Evolutionary conservation across 1,284 basidiomycete species (phyloP).

Genomic region (Phylloboletellus chloephorus): DNA sequence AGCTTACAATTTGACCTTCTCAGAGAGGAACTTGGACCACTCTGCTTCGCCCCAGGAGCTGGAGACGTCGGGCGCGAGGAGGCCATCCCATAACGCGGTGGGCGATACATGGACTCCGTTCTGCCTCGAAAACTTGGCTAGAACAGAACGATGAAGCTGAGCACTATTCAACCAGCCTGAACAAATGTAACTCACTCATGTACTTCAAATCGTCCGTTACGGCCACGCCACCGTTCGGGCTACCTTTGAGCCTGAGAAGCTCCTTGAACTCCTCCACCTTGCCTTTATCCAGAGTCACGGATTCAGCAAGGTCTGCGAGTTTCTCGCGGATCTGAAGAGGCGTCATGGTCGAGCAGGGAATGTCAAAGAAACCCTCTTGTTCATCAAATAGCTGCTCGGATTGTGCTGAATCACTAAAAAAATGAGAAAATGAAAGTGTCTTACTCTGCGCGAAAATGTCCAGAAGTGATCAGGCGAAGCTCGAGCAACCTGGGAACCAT

Average conservation of each 20-base stretch:
- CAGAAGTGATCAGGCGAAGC: constrained; percentile 75
- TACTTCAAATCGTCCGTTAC: constrained; percentile 87
- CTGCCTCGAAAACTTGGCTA: constrained; percentile 86
- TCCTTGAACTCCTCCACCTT: constrained; percentile 52
- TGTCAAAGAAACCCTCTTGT: constrained; percentile 77
- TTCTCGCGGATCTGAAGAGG: constrained; percentile 72
- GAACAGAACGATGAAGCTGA: neutral
- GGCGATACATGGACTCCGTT: constrained; percentile 92
- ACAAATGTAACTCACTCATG: constrained; percentile 48
- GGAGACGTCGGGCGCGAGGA: constrained; percentile 74
- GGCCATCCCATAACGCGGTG: constrained; percentile 81
- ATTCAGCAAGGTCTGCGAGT: constrained; percentile 55
- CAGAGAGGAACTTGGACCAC: constrained; percentile 78
- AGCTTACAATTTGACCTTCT: constrained; percentile 47
- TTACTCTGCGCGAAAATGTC: constrained; percentile 64
- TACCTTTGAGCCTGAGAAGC: constrained; percentile 57
- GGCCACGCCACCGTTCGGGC: constrained; percentile 68
- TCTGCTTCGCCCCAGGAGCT: constrained; percentile 81
- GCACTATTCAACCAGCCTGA: neutral
- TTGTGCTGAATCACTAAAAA: constrained; percentile 1
- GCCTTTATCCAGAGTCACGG: constrained; percentile 41
- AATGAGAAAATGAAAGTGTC: constrained; percentile 20
- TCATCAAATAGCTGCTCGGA: constrained; percentile 62
- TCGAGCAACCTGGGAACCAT: constrained; percentile 46
- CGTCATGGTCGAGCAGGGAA: constrained; percentile 64